A percentile compares a stretch with the other conserved stretches of the same genome.
Evolutionary conservation across 1,284 basidiomycete species (phyloP).

Genomic region (Heterobasidion parviporum): DNA sequence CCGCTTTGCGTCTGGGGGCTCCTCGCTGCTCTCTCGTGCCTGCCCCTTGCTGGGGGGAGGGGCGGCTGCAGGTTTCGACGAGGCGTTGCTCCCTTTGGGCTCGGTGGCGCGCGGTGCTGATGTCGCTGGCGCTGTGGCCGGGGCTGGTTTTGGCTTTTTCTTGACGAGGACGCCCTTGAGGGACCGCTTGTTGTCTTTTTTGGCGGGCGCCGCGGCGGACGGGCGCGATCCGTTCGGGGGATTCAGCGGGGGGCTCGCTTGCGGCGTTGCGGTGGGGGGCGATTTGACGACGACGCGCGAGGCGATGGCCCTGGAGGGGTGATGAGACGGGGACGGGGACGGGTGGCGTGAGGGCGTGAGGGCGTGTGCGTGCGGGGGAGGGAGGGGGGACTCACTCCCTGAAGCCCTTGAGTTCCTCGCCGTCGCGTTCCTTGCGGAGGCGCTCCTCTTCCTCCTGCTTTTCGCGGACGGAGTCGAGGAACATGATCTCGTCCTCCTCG

Average conservation of each 20-base stretch:
- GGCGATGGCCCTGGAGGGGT: slow-evolving; percentile 56
- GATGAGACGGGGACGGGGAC: slow-evolving; percentile 7
- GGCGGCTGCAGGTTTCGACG: neutral
- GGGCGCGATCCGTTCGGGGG: neutral
- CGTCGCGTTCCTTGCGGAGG: slow-evolving; percentile 64
- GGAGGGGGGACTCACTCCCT: slow-evolving; percentile 48
- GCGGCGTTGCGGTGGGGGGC: slow-evolving; percentile 26
- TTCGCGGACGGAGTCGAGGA: slow-evolving; percentile 75
- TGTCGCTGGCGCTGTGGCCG: neutral
- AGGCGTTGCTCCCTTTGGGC: neutral
- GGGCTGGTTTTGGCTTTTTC: slow-evolving; percentile 46
- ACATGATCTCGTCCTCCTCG: slow-evolving; percentile 86
- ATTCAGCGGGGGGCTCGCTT: slow-evolving; percentile 11
- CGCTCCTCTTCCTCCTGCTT: slow-evolving; percentile 72
- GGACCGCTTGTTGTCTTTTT: slow-evolving; percentile 52
- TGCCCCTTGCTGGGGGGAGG: slow-evolving; percentile 11
- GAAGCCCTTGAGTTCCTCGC: slow-evolving; percentile 75
- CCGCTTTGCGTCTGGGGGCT: slow-evolving; percentile 40
- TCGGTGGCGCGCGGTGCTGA: neutral
- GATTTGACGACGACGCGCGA: slow-evolving; percentile 52
- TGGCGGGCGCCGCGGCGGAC: slow-evolving; percentile 15
- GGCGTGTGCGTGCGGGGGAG: neutral
- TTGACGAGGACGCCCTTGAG: slow-evolving; percentile 77
- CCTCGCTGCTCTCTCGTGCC: slow-evolving; percentile 11
- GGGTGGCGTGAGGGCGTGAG: neutral